Evolutionary conservation across 371 early-diverging fungal genomes (phyloP), one percentile per base, ranked within the genome.

Genomic region (Mucor mucedo): DNA sequence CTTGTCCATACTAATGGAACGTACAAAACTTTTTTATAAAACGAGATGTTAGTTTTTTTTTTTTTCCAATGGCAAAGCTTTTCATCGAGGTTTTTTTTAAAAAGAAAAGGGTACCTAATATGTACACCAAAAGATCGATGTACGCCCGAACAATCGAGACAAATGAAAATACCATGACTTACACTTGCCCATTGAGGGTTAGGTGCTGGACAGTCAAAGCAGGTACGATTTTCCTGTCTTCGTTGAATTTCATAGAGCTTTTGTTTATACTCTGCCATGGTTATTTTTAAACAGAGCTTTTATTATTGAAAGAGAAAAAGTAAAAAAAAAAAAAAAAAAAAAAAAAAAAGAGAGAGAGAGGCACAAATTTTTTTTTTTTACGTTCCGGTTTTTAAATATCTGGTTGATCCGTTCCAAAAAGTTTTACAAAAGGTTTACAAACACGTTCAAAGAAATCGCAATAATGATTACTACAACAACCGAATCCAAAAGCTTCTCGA

Each of bases 1-100:
- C 69, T 91, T 91, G 78, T 99, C 99, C 98, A 99, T 99, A 21
- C 92, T 91, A 57, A 98, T 92, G 16, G 98, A 98, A 21, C 98
- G 93, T 47, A 99, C 98, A 87, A 98, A 97, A 77, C 91, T 92
- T 70, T 27, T 8, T 8, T 3, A 47, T 8, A 45, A 21, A 21
- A 5, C 16, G 16, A 47, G 27, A 21, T 5, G 8, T 35, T 21
- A 47, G 27, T 47, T 21, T 47, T 47, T 5, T 4, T 5, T 5
- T 47, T 47, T 47, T 7, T 47, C 21, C 21, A 21, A 0, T 21
- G 21, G 21, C 21, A 21, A 21, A 21, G 21, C 21, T 21, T 21
- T 21, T 21, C 21, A 21, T 21, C 21, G 1, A 21, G 21, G 21
- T 21, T 60, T 21, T 33, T n/a, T n/a, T n/a, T n/a, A n/a, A n/a